Evolutionary conservation across 768 basidiomycete genomes (phyloP).

Genomic region (Agaricus subrufescens): DNA sequence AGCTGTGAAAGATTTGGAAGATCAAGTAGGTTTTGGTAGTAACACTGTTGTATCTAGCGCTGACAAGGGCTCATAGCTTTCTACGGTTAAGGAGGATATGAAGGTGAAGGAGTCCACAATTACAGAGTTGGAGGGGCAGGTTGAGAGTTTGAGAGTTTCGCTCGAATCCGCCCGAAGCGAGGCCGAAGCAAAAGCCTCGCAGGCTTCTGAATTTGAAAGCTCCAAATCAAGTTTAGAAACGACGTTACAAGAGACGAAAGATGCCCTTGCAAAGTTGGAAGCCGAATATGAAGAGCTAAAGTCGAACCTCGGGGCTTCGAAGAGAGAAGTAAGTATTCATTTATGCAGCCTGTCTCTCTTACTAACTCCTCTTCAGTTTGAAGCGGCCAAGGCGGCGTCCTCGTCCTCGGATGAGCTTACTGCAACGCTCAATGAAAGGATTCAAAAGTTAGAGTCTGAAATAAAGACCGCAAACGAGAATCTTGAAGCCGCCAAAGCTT

Average conservation of each 20-base stretch:
- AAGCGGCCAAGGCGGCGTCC: constrained; percentile 36
- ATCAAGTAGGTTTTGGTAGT: constrained; percentile 39
- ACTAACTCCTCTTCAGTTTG: constrained; percentile 37
- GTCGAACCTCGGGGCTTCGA: constrained; percentile 34
- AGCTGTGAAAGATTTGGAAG: constrained; percentile 51
- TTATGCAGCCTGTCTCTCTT: not conserved
- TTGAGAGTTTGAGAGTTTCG: constrained; percentile 44
- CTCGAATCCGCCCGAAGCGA: constrained; percentile 44
- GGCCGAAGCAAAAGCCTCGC: constrained; percentile 38
- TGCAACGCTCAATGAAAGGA: constrained; percentile 43
- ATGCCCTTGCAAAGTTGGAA: constrained; percentile 33
- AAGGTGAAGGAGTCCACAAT: constrained; percentile 47
- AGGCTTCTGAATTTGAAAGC: constrained; percentile 42
- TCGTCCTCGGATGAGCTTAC: constrained; percentile 41
- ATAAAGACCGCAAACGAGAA: constrained; percentile 45
- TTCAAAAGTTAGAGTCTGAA: constrained; percentile 47
- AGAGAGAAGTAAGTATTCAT: constrained; percentile 43
- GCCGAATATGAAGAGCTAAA: constrained; percentile 26
- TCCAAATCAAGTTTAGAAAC: constrained; percentile 45
- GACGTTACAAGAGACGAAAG: constrained; percentile 39
- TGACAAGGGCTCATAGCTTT: constrained; percentile 40
- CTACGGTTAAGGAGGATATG: constrained; percentile 49
- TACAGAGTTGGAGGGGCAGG: constrained; percentile 46
- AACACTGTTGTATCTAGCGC: not conserved
- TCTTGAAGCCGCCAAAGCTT: constrained; percentile 44